Conservation (phyloP, 495 filamentous ascomycete genomes). For the Penicillium mononematosum region DNA sequence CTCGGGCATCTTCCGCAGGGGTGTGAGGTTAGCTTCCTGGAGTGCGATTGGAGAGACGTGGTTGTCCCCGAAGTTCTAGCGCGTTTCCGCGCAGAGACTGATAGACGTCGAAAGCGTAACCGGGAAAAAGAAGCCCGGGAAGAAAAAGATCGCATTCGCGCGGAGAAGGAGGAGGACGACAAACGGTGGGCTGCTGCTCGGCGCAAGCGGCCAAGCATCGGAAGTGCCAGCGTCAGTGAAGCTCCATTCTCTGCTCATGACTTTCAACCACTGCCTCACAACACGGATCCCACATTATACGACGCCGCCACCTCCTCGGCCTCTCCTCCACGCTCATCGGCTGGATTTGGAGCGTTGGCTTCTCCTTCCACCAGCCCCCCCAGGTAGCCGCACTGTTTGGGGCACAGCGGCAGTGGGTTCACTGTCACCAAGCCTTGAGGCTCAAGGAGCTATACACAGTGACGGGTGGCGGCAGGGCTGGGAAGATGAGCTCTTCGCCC, state of each 20-base stretch:
- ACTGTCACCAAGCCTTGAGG: conserved; percentile 45
- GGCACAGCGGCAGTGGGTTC: conserved; percentile 67
- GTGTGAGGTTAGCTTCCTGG: conserved; percentile 89
- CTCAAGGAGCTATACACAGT: conserved; percentile 37
- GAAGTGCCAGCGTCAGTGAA: conserved; percentile 32
- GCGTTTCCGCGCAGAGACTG: conserved; percentile 72
- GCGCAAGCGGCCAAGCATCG: conserved; percentile 44
- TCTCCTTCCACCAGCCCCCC: conserved; percentile 80
- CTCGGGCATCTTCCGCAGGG: conserved; percentile 87
- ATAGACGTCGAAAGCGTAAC: conserved; percentile 74
- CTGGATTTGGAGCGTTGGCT: conserved; percentile 60
- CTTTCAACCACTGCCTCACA: conserved; percentile 63
- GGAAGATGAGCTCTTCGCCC: conserved; percentile 64
- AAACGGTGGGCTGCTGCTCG: conserved; percentile 56
- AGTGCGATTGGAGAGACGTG: conserved; percentile 96
- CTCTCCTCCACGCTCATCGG: conserved; percentile 56
- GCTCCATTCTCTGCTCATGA: conserved; percentile 52
- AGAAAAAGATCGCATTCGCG: conserved; percentile 84
- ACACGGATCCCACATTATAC: conserved; percentile 43
- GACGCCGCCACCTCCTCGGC: conserved; percentile 49
- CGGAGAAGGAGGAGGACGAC: conserved; percentile 78
- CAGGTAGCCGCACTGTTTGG: conserved; percentile 78
- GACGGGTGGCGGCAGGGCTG: conserved; percentile 85
- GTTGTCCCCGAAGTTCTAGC: conserved; percentile 73
- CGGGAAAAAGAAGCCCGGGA: conserved; percentile 84